Evolutionary conservation across 2,329 filamentous ascomycete genomes (phyloP).

Genomic region (Penicillium sp.): DNA sequence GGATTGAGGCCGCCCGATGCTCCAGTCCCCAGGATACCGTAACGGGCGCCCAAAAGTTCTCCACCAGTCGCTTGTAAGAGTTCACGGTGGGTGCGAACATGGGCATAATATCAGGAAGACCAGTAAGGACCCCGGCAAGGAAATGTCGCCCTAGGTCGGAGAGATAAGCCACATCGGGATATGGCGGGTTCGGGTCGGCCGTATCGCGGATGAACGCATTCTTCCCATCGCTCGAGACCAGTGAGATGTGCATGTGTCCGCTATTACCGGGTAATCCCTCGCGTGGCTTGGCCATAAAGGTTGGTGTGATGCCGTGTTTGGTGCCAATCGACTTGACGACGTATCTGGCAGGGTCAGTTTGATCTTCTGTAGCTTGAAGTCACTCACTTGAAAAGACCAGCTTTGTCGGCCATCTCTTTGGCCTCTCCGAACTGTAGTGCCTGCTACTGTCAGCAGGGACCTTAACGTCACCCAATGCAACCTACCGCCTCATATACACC

Average conservation of each 20-base stretch:
- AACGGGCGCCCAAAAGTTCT: constrained; percentile 98
- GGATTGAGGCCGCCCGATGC: constrained; percentile 83
- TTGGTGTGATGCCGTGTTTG: constrained; percentile 83
- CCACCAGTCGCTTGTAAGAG: constrained; percentile 93
- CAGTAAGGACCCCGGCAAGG: constrained; percentile 78
- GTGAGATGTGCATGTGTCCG: constrained; percentile 88
- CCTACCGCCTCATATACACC: constrained; percentile 84
- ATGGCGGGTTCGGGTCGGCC: constrained; percentile 62
- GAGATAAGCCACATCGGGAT: constrained; percentile 66
- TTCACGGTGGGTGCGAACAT: constrained; percentile 89
- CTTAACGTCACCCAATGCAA: no score
- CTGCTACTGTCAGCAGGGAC: constrained; percentile 32
- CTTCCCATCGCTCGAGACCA: constrained; percentile 68
- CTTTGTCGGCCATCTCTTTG: constrained; percentile 80
- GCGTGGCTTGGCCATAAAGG: constrained; percentile 97
- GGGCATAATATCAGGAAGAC: constrained; percentile 91
- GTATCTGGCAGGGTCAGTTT: no score
- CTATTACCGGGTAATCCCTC: constrained; percentile 87
- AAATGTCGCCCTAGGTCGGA: constrained; percentile 89
- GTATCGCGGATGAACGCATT: constrained; percentile 73
- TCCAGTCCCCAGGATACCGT: constrained; percentile 96
- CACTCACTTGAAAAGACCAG: constrained; percentile 79
- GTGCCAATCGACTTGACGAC: constrained; percentile 80
- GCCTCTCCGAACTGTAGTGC: constrained; percentile 84
- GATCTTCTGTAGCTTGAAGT: no score